Percentiles rank a stretch among this genome's conserved stretches.
phyloP scores from a whole-genome alignment of 768 basidiomycete species.

The Lyophyllum semitale region DNA sequence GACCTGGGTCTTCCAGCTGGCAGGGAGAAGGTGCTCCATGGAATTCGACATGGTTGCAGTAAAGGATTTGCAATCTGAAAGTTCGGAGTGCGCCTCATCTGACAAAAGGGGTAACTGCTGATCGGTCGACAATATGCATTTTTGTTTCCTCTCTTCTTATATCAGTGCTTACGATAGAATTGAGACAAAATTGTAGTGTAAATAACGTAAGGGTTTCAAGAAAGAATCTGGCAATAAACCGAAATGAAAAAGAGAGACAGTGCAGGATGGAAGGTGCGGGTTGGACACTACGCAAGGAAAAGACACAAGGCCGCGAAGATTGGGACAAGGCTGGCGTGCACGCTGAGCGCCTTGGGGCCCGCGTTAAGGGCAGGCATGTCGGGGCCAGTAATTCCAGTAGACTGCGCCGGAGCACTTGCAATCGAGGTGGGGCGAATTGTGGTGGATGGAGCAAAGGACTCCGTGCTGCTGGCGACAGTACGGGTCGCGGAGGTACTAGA shows the following conservation, averaged over 20 bases:
- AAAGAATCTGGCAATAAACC: no score
- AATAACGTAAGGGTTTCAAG: no score
- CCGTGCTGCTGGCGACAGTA: slow-evolving; percentile 9
- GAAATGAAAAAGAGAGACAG: no score
- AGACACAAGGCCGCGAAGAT: slow-evolving; percentile 25
- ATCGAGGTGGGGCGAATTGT: slow-evolving; percentile 14
- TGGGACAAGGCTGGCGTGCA: slow-evolving; percentile 27
- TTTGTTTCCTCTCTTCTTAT: no score
- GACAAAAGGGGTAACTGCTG: background rate
- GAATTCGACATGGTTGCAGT: slow-evolving; percentile 31
- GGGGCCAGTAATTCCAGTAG: background rate
- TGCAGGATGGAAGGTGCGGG: no score
- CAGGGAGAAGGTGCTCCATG: slow-evolving; percentile 80
- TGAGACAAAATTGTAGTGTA: no score
- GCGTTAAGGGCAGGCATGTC: background rate
- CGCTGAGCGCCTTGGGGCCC: background rate
- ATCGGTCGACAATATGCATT: background rate
- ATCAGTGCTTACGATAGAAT: no score
- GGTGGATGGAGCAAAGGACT: slow-evolving; percentile 8
- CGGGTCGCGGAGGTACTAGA: background rate
- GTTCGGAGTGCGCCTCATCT: background rate
- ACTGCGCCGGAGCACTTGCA: slow-evolving; percentile 5
- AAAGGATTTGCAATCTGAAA: background rate
- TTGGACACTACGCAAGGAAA: slow-evolving; percentile 16
- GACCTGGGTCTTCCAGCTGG: slow-evolving; percentile 87